These are phyloP conservation scores for Saitozyma sp. DNA, from an alignment of 768 basidiomycete species.

Conservation along the genomic window DNA sequence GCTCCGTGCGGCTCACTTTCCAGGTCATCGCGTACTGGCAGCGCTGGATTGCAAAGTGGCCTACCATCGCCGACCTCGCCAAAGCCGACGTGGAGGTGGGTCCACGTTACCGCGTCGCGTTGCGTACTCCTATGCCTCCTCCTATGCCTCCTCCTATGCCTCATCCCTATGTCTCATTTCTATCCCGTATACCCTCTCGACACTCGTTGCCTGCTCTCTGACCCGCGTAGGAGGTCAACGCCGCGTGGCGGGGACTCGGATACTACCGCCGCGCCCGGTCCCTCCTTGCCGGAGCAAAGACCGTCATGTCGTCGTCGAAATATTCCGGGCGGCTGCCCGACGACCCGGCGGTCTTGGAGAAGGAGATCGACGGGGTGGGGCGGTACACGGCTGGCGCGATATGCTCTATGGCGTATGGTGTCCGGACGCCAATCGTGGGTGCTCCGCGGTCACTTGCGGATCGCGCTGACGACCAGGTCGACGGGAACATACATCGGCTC, in stretches of 20 bases:
- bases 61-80: slow-evolving; percentile 74
- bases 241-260: slow-evolving; percentile 82
- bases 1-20: neutral
- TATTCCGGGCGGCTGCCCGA: slow-evolving; percentile 66
- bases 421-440: slow-evolving; percentile 78
- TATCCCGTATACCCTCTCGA: neutral
- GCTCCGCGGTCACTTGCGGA: neutral
- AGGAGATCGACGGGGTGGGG: slow-evolving; percentile 80
- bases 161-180: neutral
- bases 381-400: slow-evolving; percentile 75
- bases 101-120: neutral
- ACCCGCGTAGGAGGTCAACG: slow-evolving; percentile 67
- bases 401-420: slow-evolving; percentile 80
- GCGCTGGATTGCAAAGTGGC: slow-evolving; percentile 82
- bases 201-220: neutral
- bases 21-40: slow-evolving; percentile 88
- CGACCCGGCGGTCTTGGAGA: slow-evolving; percentile 77
- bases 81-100: slow-evolving; percentile 50
- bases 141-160: too few relatives aligned
- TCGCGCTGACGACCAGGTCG: slow-evolving; percentile 60
- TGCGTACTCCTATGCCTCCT: neutral
- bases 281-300: slow-evolving; percentile 78
- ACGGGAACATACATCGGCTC: slow-evolving; percentile 87
- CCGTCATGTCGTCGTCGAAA: slow-evolving; percentile 58
- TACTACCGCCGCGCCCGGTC: slow-evolving; percentile 86